These are phyloP conservation scores for Barnettozyma pratensis DNA, from an alignment of 805 yeast species.

Conservation along the genomic window DNA sequence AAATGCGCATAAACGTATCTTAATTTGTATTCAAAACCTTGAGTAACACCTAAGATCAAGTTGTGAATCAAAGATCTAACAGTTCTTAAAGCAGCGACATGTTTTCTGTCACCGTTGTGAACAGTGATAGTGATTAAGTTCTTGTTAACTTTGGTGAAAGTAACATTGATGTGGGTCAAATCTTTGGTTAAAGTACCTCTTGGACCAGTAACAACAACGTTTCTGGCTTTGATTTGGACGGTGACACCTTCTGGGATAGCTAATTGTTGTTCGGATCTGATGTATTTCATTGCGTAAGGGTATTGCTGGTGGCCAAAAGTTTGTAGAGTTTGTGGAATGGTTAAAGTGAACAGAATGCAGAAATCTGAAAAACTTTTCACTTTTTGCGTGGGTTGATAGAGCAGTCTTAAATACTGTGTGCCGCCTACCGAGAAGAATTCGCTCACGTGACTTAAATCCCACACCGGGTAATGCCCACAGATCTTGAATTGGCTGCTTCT, in stretches of 20 bases:
- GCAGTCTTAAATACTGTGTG: neutral
- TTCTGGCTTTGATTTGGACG: conserved; percentile 87
- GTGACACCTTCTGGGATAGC: conserved; percentile 90
- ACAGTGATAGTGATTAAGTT: conserved; percentile 80
- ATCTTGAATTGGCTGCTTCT: neutral
- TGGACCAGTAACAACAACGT: conserved; percentile 90
- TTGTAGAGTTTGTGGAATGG: too few species aligned
- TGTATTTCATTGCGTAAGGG: conserved; percentile 58
- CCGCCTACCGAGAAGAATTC: neutral
- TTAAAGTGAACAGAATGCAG: too few species aligned
- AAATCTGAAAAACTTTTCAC: neutral
- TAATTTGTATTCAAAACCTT: conserved; percentile 99
- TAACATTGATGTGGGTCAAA: conserved; percentile 91
- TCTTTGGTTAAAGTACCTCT: conserved; percentile 91
- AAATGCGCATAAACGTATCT: conserved; percentile 99
- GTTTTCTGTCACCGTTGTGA: conserved; percentile 99
- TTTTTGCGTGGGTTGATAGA: neutral
- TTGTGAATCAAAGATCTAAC: conserved; percentile 93
- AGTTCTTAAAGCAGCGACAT: conserved; percentile 98
- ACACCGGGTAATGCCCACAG: neutral
- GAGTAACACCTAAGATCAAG: conserved; percentile 97
- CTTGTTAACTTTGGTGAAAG: conserved; percentile 75
- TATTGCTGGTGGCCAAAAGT: too few species aligned
- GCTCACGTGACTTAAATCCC: neutral
- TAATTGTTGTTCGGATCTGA: conserved; percentile 79